Conservation (phyloP, 371 early-diverging fungal species). For the Mortierella sp. region DNA sequence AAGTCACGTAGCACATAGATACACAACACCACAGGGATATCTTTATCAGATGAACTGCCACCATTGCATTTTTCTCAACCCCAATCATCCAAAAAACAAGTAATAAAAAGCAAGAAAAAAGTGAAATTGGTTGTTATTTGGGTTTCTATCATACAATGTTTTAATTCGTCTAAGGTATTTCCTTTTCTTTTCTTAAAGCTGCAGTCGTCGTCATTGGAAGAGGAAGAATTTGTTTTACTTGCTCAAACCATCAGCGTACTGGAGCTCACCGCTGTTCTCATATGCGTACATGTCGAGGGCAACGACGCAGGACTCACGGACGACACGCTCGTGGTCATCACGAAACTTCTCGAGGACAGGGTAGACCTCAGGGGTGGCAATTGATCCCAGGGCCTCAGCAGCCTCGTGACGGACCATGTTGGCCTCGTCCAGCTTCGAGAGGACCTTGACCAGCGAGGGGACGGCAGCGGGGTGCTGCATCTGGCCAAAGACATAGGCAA, state of each 20-base stretch:
- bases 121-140: too few species aligned
- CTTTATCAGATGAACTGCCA: background rate
- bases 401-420: slow-evolving; percentile 99
- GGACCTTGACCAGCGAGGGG: slow-evolving; percentile 84
- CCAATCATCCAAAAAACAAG: background rate
- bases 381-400: slow-evolving; percentile 99
- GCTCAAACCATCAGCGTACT: slow-evolving; percentile 74
- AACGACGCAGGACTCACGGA: slow-evolving; percentile 96
- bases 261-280: slow-evolving; percentile 83
- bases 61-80: slow-evolving; percentile 8
- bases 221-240: slow-evolving; percentile 20
- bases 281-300: slow-evolving; percentile 98
- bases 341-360: slow-evolving; percentile 80
- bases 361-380: slow-evolving; percentile 94
- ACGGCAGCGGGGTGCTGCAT: slow-evolving; percentile 94
- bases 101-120: background rate
- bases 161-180: slow-evolving; percentile 3
- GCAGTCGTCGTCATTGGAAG: background rate
- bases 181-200: background rate
- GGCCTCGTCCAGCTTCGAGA: slow-evolving; percentile 83
- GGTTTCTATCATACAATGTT: slow-evolving; percentile 12
- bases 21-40: background rate
- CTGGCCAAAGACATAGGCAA: slow-evolving; percentile 99
- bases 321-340: slow-evolving; percentile 88
- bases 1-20: background rate